Evolutionary conservation across 2,329 filamentous ascomycete species (phyloP).

Genomic region (Botrytis paeoniae): DNA sequence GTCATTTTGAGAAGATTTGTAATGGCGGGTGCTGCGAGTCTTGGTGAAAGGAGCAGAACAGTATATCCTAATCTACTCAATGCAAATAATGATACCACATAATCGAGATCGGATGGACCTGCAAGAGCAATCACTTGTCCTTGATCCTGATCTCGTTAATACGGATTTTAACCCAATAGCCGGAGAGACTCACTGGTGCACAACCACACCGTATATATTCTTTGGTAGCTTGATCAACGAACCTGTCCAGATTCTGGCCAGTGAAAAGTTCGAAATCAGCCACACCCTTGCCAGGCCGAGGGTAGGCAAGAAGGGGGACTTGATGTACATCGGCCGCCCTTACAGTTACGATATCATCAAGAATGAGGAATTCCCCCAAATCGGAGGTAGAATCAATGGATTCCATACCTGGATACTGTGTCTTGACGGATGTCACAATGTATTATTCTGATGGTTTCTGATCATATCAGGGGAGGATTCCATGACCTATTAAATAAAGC

Average conservation of each 20-base stretch:
- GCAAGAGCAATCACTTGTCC: slow-evolving; percentile 29
- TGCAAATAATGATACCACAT: slow-evolving; percentile 50
- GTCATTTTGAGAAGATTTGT: slow-evolving; percentile 45
- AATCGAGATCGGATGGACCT: slow-evolving; percentile 41
- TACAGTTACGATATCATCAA: slow-evolving; percentile 22
- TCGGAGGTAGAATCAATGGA: background rate
- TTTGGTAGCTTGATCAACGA: slow-evolving; percentile 26
- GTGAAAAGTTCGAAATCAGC: slow-evolving; percentile 26
- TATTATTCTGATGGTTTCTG: background rate
- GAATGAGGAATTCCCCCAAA: slow-evolving; percentile 8
- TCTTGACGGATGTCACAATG: background rate
- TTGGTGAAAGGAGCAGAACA: slow-evolving; percentile 51
- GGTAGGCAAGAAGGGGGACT: slow-evolving; percentile 24
- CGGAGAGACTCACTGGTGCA: slow-evolving; percentile 3
- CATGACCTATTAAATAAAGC: background rate
- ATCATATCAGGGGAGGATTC: background rate
- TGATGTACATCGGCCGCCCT: slow-evolving; percentile 23
- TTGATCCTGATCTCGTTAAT: slow-evolving; percentile 14
- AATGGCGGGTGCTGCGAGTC: slow-evolving; percentile 50
- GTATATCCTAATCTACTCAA: slow-evolving; percentile 52
- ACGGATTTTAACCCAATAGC: background rate
- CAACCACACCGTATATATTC: background rate
- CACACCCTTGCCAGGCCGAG: slow-evolving; percentile 19
- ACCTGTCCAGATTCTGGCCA: slow-evolving; percentile 22
- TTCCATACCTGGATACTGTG: background rate